phyloP scores from a whole-genome alignment of 208 protist genomes.

The Tetramitus jugosus region DNA sequence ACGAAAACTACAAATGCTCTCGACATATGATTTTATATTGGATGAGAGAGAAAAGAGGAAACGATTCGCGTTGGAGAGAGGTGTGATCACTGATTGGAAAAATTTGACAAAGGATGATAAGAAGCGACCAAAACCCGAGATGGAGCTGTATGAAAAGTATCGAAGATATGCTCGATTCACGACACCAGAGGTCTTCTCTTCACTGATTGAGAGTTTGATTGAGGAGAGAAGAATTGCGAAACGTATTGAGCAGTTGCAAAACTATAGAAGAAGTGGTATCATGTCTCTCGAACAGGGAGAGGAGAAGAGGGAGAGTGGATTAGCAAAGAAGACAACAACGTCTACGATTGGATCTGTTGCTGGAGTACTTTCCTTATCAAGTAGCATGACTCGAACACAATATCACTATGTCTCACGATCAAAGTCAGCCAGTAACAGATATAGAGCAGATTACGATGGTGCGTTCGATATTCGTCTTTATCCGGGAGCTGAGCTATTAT shows the following conservation, averaged over 20 bases:
- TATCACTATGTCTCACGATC: no score
- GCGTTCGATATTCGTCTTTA: no score
- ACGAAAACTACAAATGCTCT: conserved; percentile 5
- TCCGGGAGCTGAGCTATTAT: not conserved
- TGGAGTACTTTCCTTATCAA: no score
- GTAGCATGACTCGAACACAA: no score
- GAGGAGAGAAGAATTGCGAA: not conserved
- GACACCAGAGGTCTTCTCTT: not conserved
- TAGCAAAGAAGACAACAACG: not conserved
- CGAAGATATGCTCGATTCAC: conserved; percentile 13
- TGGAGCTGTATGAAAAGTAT: not conserved
- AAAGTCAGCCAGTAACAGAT: no score
- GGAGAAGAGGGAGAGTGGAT: not conserved
- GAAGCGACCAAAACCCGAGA: not conserved
- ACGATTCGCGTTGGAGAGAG: conserved; percentile 10
- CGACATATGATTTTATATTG: not conserved
- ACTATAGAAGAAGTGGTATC: not conserved
- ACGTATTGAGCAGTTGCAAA: not conserved
- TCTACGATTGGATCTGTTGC: not conserved
- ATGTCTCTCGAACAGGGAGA: not conserved
- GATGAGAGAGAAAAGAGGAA: conserved; percentile 13
- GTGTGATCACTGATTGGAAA: not conserved
- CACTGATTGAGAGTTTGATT: not conserved
- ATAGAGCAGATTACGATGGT: no score
- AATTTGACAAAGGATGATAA: not conserved